Conservation (phyloP, 2,329 filamentous ascomycete species). For the Fusarium coicis region DNA sequence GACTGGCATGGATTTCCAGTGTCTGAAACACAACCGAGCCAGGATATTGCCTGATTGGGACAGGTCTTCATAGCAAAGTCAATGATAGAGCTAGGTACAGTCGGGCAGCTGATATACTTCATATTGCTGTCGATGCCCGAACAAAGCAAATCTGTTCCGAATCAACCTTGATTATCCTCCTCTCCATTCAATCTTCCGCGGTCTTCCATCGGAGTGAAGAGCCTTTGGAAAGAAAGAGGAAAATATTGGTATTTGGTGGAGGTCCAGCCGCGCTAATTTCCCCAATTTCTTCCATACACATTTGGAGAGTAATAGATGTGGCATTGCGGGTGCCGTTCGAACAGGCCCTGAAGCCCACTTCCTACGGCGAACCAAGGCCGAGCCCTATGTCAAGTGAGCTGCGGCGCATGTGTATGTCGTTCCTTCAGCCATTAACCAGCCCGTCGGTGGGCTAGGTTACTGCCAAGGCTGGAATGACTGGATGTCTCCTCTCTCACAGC, state of each 20-base stretch:
- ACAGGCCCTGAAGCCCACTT: constrained; percentile 38
- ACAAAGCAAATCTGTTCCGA: constrained; percentile 20
- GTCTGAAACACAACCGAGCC: constrained; percentile 14
- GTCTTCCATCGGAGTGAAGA: not conserved
- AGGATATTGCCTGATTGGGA: constrained; percentile 11
- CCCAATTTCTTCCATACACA: constrained; percentile 35
- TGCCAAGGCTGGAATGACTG: constrained; percentile 15
- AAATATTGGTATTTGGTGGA: constrained; percentile 16
- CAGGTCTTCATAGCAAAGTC: constrained; percentile 5
- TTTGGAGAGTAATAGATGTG: constrained; percentile 38
- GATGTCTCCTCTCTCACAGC: constrained; percentile 9
- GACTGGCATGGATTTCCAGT: not conserved
- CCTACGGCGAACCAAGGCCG: constrained; percentile 33
- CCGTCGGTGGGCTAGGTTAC: constrained; percentile 31
- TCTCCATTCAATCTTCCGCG: constrained; percentile 6
- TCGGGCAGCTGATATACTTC: constrained; percentile 4
- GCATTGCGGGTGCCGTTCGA: constrained; percentile 36
- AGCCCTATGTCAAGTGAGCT: constrained; percentile 48
- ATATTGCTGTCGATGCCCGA: constrained; percentile 35
- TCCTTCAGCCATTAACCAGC: constrained; percentile 34
- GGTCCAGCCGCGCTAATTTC: constrained; percentile 17
- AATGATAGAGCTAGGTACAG: constrained; percentile 6
- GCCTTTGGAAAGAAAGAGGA: not conserved
- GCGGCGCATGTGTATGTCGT: constrained; percentile 46
- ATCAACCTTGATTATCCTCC: not conserved